Conservation (phyloP, 2,329 filamentous ascomycete species). For the Delphinella strobiligena region DNA sequence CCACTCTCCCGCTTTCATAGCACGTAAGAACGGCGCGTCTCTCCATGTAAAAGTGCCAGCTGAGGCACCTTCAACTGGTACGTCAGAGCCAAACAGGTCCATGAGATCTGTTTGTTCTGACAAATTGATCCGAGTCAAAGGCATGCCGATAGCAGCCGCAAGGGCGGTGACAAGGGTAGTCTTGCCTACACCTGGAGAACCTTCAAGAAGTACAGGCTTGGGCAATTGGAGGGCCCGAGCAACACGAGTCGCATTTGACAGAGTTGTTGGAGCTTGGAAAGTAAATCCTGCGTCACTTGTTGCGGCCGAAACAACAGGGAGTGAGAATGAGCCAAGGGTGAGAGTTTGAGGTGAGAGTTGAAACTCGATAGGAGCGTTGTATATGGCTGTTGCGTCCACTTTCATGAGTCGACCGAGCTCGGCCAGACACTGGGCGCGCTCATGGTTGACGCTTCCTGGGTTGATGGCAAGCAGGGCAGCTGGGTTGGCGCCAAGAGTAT, state of each 20-base stretch:
- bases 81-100: conserved; percentile 93
- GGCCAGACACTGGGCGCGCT: conserved; percentile 60
- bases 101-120: conserved; percentile 97
- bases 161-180: conserved; percentile 84
- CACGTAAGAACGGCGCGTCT: conserved; percentile 86
- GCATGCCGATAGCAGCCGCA: conserved; percentile 65
- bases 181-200: conserved; percentile 96
- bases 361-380: conserved; percentile 51
- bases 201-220: conserved; percentile 89
- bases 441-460: conserved; percentile 54
- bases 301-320: conserved; percentile 28
- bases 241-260: conserved; percentile 80
- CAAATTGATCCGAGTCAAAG: conserved; percentile 86
- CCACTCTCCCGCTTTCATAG: conserved; percentile 96
- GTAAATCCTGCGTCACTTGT: conserved; percentile 51
- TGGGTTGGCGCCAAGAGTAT: conserved; percentile 89
- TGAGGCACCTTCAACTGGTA: conserved; percentile 83
- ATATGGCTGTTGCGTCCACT: conserved; percentile 51
- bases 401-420: conserved; percentile 58
- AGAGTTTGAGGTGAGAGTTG: conserved; percentile 42
- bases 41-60: conserved; percentile 90
- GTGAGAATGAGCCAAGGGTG: conserved; percentile 62
- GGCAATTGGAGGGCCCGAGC: conserved; percentile 76
- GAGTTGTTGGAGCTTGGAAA: conserved; percentile 81
- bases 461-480: conserved; percentile 71